Evolutionary conservation across 2,329 filamentous ascomycete species (phyloP).

Genomic region (Chaetothyriales sp.): DNA sequence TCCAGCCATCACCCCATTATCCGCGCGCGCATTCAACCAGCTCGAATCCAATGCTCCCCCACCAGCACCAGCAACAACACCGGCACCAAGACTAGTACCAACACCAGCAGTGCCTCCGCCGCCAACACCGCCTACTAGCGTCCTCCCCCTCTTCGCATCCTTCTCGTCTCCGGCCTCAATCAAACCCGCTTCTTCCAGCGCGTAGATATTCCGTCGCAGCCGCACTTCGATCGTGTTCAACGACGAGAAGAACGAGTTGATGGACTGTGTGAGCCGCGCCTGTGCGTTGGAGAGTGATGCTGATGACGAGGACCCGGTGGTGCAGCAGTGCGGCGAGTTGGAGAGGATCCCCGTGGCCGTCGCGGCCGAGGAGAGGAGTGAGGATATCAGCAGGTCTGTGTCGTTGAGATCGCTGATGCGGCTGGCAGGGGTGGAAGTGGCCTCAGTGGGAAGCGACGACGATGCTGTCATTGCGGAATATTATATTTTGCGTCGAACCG

Average conservation of each 20-base stretch:
- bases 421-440: constrained; percentile 47
- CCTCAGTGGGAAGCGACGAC: no score
- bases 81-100: constrained; percentile 15
- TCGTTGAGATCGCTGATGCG: constrained; percentile 68
- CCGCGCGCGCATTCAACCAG: constrained; percentile 68
- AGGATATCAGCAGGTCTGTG: constrained; percentile 44
- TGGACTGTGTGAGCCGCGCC: constrained; percentile 37
- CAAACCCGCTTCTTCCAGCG: constrained; percentile 68
- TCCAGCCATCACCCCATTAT: constrained; percentile 64
- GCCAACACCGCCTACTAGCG: constrained; percentile 17
- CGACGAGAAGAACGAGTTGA: constrained; percentile 52
- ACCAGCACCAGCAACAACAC: constrained; percentile 28
- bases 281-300: constrained; percentile 8
- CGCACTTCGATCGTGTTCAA: constrained; percentile 62
- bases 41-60: constrained; percentile 58
- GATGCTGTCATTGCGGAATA: no score
- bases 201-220: constrained; percentile 62
- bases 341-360: constrained; percentile 51
- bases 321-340: constrained; percentile 22
- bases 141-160: constrained; percentile 13
- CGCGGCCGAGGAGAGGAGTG: constrained; percentile 46
- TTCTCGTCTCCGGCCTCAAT: constrained; percentile 33
- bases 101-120: constrained; percentile 13
- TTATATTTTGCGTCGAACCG: no score
- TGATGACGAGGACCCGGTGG: constrained; percentile 17